phyloP scores from a whole-genome alignment of 1,284 basidiomycete genomes.

The Irpex rosettiformis region DNA sequence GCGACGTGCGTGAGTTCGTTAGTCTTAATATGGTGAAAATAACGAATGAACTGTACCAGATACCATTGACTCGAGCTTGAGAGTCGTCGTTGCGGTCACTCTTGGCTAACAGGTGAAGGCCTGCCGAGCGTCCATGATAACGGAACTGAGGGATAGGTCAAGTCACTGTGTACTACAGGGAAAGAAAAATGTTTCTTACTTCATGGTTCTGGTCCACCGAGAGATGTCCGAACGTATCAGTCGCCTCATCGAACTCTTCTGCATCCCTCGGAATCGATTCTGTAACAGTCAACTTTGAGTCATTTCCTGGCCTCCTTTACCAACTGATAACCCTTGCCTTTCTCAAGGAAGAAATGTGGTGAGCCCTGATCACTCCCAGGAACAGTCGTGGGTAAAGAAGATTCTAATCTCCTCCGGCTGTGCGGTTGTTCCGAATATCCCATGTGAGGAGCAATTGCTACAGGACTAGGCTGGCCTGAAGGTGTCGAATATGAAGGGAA shows the following conservation, averaged over 20 bases:
- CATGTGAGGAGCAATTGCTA: slow-evolving; percentile 11
- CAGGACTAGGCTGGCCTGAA: slow-evolving; percentile 8
- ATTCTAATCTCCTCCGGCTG: neutral
- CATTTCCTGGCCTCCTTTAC: too few relatives aligned
- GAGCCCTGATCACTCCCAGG: neutral
- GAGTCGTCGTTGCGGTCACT: slow-evolving; percentile 64
- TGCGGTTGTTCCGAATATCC: slow-evolving; percentile 4
- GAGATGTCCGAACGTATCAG: slow-evolving; percentile 71
- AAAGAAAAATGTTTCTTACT: slow-evolving; percentile 36
- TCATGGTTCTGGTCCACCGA: slow-evolving; percentile 81
- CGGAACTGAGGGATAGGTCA: slow-evolving; percentile 48
- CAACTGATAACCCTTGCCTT: too few relatives aligned
- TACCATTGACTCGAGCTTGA: slow-evolving; percentile 55
- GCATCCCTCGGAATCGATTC: slow-evolving; percentile 20
- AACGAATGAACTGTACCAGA: slow-evolving; percentile 50
- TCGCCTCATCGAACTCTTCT: slow-evolving; percentile 42
- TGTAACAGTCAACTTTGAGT: too few relatives aligned
- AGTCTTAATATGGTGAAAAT: too few relatives aligned
- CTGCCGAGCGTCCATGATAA: slow-evolving; percentile 72
- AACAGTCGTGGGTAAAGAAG: neutral
- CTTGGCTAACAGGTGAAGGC: slow-evolving; percentile 70
- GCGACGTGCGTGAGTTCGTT: slow-evolving; percentile 3
- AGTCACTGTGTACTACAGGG: neutral
- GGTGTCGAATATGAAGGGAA: slow-evolving; percentile 8
- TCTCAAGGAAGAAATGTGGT: neutral